Evolutionary conservation across 106 monocot genomes (phyloP), one percentile per base, ranked within the genome.

Genomic region (Triglochin maritima): DNA sequence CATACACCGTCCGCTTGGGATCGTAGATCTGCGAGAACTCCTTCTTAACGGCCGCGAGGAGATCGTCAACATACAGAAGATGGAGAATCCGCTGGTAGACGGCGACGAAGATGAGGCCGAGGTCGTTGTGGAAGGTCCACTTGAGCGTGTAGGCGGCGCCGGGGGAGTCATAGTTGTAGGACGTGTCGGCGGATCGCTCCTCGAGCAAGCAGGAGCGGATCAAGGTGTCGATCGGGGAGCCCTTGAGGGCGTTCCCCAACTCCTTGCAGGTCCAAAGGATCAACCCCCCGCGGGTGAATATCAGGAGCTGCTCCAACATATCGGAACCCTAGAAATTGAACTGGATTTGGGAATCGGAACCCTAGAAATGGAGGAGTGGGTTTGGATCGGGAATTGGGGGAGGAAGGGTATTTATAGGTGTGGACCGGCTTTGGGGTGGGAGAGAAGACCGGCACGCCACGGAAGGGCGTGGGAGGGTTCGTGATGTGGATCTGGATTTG

Each of bases 241-340:
- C 95, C 66, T 80, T 87, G 57, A 90, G 81, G 10, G 83, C 95
- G 74, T 81, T 83, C 43, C 90, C 83, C 55, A 90, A 71, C 59
- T 82, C 83, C 50, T 70, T 79, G 83, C 86, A 93, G 14, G 88
- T 88, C 81, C 95, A 96, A 10, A 96, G 80, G 76, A 96, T 90
- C 64, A 96, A 74, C 4, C 95, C 95, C 3, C 95, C 94, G n/a
- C 95, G 80, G 17, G 95, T 96, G 68, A 96, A 96, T 83, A 96
- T 96, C 79, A 96, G 71, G 3, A 96, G 80, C 76, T 96, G 87
- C 72, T 96, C 95, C 87, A 96, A 84, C 95, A 96, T 96, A 72
- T 56, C 52, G 50, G 17, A 49, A 7, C 12, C 49, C 41, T 7
- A 4, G 41, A 50, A 50, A 42, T 8, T 52, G 7, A 52, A 52